Conservation (phyloP, 2,329 filamentous ascomycete genomes). For the Ascochyta clinopodiicola region DNA sequence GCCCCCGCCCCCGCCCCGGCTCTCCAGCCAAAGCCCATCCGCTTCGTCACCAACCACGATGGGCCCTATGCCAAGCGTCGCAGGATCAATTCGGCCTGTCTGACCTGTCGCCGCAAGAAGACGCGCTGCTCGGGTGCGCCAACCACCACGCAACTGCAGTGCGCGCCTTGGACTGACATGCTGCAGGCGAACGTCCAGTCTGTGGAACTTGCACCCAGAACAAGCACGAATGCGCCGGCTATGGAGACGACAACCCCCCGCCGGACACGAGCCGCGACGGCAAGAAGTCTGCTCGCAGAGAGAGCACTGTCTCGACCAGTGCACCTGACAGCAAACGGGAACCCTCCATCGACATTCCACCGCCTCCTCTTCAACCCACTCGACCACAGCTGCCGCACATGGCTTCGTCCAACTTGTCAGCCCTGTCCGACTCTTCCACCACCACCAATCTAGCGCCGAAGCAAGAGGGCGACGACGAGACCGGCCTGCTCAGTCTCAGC, state of each 20-base stretch:
- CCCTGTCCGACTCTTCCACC: conserved; percentile 30
- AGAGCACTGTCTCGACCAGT: conserved; percentile 22
- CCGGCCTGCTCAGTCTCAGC: conserved; percentile 50
- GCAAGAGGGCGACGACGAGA: conserved; percentile 25
- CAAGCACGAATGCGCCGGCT: conserved; percentile 57
- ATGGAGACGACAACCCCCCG: conserved; percentile 47
- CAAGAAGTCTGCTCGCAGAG: conserved; percentile 32
- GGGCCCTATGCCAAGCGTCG: conserved; percentile 51
- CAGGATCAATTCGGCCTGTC: conserved; percentile 52
- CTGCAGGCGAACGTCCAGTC: conserved; percentile 47
- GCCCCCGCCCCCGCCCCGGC: conserved; percentile 27
- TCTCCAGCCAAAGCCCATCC: conserved; percentile 47
- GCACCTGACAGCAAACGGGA: conserved; percentile 23
- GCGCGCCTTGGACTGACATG: conserved; percentile 6
- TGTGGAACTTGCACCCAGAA: conserved; percentile 57
- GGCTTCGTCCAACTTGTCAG: conserved; percentile 26
- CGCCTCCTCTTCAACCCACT: conserved; percentile 28
- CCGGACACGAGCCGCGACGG: conserved; percentile 24
- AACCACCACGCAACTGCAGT: background rate
- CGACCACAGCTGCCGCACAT: conserved; percentile 34
- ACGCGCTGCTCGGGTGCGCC: conserved; percentile 55
- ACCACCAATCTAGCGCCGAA: conserved; percentile 24
- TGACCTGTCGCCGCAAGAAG: conserved; percentile 58
- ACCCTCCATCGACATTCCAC: conserved; percentile 29
- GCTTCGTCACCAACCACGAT: conserved; percentile 52